Conservation (phyloP, 192 early-diverging fungal species). For the Coemansia sp. region DNA sequence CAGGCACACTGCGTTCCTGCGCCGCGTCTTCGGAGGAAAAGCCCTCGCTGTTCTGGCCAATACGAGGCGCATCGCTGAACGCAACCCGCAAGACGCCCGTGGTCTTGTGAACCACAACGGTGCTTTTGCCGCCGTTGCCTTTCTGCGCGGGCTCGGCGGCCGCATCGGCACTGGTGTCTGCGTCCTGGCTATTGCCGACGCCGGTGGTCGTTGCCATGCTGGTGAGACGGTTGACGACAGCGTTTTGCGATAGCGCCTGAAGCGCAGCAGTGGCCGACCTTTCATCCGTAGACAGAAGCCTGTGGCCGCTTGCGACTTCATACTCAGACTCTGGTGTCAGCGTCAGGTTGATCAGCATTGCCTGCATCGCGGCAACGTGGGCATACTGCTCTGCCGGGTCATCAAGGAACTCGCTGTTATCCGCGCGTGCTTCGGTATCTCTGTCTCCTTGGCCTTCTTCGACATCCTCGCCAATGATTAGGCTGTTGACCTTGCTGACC, state of each 20-base stretch:
- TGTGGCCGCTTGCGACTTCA: conserved; percentile 19
- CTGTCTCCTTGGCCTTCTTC: background rate
- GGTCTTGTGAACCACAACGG: conserved; percentile 29
- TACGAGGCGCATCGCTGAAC: background rate
- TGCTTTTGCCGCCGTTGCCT: conserved; percentile 2
- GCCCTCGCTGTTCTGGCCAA: background rate
- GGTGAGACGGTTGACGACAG: conserved; percentile 7
- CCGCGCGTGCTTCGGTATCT: background rate
- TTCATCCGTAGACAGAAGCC: conserved; percentile 12
- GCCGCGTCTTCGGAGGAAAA: background rate
- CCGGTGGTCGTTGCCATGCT: conserved; percentile 29
- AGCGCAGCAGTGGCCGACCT: conserved; percentile 1
- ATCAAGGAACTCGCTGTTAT: background rate
- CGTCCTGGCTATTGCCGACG: conserved; percentile 1
- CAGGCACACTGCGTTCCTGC: conserved; percentile 32
- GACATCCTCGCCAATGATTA: background rate
- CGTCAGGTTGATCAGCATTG: conserved; percentile 31
- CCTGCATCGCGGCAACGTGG: conserved; percentile 20
- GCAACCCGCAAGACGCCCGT: conserved; percentile 24
- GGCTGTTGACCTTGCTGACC: background rate
- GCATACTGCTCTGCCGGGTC: conserved; percentile 13
- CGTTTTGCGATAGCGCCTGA: conserved; percentile 2
- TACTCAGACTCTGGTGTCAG: conserved; percentile 41
- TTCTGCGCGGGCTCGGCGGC: background rate
- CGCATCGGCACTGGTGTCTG: background rate